phyloP scores from a whole-genome alignment of 2,329 filamentous ascomycete species.

The Penicillium sp. region DNA sequence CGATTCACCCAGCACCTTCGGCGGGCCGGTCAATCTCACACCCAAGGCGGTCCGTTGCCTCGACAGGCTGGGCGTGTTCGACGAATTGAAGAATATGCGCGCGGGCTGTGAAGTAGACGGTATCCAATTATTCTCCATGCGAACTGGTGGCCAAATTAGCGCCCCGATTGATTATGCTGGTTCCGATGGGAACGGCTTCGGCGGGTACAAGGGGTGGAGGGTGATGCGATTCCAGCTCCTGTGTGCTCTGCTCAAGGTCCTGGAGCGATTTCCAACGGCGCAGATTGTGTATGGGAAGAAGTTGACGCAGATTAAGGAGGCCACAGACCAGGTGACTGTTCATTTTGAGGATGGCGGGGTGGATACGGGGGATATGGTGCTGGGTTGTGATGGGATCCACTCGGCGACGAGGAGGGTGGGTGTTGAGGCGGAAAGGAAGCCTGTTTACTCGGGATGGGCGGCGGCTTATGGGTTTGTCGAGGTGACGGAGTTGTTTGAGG shows the following conservation, averaged over 20 bases:
- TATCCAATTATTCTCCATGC: slow-evolving; percentile 1
- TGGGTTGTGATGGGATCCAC: slow-evolving; percentile 3
- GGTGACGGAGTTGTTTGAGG: neutral
- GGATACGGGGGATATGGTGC: neutral
- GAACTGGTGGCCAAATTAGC: neutral
- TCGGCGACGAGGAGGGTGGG: neutral
- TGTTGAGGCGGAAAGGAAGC: neutral
- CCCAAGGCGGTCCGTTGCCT: slow-evolving; percentile 3
- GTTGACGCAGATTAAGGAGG: neutral
- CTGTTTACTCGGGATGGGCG: neutral
- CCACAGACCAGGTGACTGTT: neutral
- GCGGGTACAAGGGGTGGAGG: neutral
- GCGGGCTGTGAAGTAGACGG: neutral
- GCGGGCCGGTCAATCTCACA: slow-evolving; percentile 3
- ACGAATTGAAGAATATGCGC: neutral
- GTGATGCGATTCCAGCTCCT: neutral
- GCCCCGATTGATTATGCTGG: neutral
- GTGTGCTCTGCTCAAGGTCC: neutral
- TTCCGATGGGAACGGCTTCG: neutral
- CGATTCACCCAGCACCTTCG: slow-evolving; percentile 1
- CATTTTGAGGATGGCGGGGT: neutral
- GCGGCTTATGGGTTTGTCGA: neutral
- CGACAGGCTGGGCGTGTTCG: neutral
- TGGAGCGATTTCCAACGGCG: neutral
- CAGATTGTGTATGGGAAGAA: neutral